Percentiles rank a stretch among this genome's conserved stretches.
Conservation (phyloP, 2,329 filamentous ascomycete genomes). For the Aureobasidium sp. region DNA sequence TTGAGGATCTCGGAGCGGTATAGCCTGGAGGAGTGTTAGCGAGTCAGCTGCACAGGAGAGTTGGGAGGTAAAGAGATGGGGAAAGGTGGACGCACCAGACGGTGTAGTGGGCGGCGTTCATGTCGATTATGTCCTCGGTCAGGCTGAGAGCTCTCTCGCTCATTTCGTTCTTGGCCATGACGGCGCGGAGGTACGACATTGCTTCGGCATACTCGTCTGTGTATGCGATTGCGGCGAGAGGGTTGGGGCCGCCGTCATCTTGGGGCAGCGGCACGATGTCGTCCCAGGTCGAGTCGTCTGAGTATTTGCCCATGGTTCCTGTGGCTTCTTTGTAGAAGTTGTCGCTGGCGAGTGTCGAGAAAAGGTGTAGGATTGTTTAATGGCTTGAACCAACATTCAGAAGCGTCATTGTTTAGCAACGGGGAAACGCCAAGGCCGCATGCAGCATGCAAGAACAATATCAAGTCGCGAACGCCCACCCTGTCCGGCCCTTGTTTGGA, state of each 20-base stretch:
- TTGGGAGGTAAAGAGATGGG: not conserved
- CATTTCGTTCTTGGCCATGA: constrained; percentile 85
- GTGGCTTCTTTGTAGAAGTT: not conserved
- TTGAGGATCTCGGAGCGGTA: constrained; percentile 79
- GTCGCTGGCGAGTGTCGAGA: not conserved
- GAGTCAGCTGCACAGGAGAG: not conserved
- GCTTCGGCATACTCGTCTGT: constrained; percentile 83
- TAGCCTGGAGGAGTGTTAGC: constrained; percentile 44
- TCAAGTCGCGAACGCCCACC: not conserved
- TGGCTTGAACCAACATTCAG: not conserved
- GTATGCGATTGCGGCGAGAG: constrained; percentile 90
- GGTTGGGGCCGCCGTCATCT: constrained; percentile 66
- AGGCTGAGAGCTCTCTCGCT: constrained; percentile 70
- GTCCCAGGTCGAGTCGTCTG: constrained; percentile 69
- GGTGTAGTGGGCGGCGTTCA: constrained; percentile 97
- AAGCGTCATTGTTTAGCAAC: constrained; percentile 11
- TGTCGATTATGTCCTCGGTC: constrained; percentile 80
- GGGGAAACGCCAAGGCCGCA: constrained; percentile 7
- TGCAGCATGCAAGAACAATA: constrained; percentile 10
- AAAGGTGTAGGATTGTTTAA: not conserved
- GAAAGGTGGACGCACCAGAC: constrained; percentile 59
- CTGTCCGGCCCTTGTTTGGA: not conserved
- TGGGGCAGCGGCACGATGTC: constrained; percentile 78
- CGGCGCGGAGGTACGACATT: constrained; percentile 84
- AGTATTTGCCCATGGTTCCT: constrained; percentile 43